A percentile compares a stretch with the other conserved stretches of the same genome.
Conservation (phyloP, 2,329 filamentous ascomycete genomes). For the Fusarium fracticaudum region DNA sequence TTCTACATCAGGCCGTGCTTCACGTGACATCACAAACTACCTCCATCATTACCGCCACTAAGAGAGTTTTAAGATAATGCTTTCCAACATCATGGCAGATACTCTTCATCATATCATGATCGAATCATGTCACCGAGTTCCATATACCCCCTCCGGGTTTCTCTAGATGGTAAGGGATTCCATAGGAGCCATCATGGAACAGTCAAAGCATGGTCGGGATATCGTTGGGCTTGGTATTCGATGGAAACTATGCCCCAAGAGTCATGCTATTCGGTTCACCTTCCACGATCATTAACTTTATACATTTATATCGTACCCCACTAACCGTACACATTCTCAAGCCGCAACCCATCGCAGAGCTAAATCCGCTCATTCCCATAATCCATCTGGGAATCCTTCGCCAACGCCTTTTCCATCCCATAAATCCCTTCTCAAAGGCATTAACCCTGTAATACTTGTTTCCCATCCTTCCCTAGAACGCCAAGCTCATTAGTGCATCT, state of each 20-base stretch:
- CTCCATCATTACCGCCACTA: background rate
- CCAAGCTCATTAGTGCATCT: conserved; percentile 39
- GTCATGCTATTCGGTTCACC: background rate
- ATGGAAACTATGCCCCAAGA: background rate
- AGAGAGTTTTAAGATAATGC: background rate
- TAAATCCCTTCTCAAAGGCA: conserved; percentile 18
- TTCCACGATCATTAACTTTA: conserved; percentile 22
- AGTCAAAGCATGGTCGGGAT: background rate
- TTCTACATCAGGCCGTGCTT: conserved; percentile 11
- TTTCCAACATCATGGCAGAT: conserved; percentile 5
- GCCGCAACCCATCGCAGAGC: conserved; percentile 19
- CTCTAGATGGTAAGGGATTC: background rate
- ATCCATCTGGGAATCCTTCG: conserved; percentile 4
- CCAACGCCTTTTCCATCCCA: conserved; percentile 37
- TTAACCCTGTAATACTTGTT: conserved; percentile 22
- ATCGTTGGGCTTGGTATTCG: background rate
- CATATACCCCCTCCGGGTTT: background rate
- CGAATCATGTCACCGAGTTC: background rate
- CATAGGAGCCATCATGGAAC: background rate
- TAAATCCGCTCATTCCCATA: conserved; percentile 7
- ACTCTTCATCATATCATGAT: background rate
- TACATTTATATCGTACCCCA: conserved; percentile 40
- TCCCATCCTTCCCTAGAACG: conserved; percentile 37
- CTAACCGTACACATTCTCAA: conserved; percentile 4
- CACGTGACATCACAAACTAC: conserved; percentile 30